phyloP scores from a whole-genome alignment of 2,329 filamentous ascomycete species.

The Scytalidium lignicola region DNA sequence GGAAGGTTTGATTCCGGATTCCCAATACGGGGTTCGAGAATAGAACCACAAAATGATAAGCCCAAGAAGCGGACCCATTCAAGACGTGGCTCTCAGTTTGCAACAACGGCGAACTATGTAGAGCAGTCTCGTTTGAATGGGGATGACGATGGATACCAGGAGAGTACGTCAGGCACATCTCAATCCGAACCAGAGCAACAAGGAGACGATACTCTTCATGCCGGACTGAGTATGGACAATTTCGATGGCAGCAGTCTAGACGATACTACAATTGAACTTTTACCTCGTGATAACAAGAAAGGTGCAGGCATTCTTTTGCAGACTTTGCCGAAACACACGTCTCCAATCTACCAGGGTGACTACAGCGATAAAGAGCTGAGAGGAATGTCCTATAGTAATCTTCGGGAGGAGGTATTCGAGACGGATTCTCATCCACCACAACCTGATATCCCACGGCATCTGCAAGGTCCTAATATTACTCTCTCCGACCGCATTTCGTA shows the following conservation, averaged over 20 bases:
- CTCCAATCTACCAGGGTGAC: conserved; percentile 3
- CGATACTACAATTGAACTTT: not conserved
- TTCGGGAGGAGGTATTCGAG: conserved; percentile 18
- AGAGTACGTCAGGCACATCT: not conserved
- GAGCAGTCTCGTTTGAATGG: not conserved
- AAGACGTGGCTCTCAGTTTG: not conserved
- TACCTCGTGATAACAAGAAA: not conserved
- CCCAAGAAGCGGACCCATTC: not conserved
- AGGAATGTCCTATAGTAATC: conserved; percentile 16
- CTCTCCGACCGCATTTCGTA: conserved; percentile 13
- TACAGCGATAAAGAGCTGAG: conserved; percentile 15
- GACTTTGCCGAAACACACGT: not conserved
- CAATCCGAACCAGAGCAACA: not conserved
- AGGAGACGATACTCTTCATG: not conserved
- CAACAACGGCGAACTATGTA: not conserved
- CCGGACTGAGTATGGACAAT: not conserved
- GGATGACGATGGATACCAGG: not conserved
- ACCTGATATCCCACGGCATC: conserved; percentile 5
- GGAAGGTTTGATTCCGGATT: not conserved
- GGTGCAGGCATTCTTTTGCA: not conserved
- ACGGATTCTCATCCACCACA: not conserved
- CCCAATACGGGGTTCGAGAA: not conserved
- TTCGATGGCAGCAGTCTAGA: not conserved
- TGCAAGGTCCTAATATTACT: conserved; percentile 6
- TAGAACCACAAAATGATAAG: not conserved